Evolutionary conservation across 2,329 filamentous ascomycete species (phyloP).

Genomic region (Colletotrichum gloeosporioides): DNA sequence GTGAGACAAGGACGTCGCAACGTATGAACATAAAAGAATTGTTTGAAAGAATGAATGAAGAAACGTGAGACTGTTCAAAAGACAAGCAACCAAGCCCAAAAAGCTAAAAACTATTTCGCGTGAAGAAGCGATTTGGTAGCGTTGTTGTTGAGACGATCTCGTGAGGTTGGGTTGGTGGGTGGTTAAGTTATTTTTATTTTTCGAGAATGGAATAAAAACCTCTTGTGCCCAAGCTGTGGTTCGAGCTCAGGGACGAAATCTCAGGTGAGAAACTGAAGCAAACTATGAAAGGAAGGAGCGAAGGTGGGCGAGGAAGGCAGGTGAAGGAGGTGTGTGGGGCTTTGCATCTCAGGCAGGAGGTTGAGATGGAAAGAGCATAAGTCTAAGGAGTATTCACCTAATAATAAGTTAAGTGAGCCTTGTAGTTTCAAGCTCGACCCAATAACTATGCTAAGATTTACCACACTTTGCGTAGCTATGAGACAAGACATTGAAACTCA

Average conservation of each 20-base stretch:
- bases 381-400: not conserved
- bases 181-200: not conserved
- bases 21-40: not conserved
- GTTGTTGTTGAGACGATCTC: not conserved
- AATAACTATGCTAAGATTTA: no score
- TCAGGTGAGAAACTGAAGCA: not conserved
- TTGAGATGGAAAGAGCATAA: not conserved
- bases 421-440: no score
- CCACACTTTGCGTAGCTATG: no score
- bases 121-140: not conserved
- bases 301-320: not conserved
- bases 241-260: not conserved
- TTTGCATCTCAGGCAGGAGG: not conserved
- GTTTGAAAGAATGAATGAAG: not conserved
- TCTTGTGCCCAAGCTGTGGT: not conserved
- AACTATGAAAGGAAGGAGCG: not conserved
- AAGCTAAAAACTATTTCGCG: not conserved
- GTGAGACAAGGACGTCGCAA: not conserved
- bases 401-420: not conserved
- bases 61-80: not conserved
- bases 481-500: not conserved
- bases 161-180: not conserved
- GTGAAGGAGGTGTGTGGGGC: not conserved
- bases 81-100: not conserved
- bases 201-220: not conserved